Conservation (phyloP, 257 asterid species). For the Apocynum venetum region DNA sequence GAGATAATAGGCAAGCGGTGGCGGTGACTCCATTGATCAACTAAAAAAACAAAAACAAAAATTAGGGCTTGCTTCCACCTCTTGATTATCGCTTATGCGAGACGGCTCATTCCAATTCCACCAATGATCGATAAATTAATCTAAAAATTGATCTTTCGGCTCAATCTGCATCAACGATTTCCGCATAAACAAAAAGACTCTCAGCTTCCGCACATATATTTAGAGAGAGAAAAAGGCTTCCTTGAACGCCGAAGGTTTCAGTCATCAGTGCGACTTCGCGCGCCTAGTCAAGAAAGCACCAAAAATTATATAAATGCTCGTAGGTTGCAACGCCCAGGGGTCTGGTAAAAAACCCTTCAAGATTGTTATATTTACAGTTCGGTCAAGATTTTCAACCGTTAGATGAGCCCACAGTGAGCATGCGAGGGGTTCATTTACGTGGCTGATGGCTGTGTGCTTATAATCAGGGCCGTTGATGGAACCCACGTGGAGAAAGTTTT, state of each 20-base stretch:
- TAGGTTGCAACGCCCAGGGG: background rate
- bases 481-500: background rate
- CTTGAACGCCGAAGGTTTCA: background rate
- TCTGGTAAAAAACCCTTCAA: background rate
- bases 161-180: background rate
- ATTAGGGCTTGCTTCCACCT: constrained; percentile 8
- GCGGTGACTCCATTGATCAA: constrained; percentile 57
- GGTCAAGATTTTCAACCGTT: background rate
- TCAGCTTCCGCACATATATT: background rate
- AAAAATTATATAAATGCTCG: background rate
- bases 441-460: background rate
- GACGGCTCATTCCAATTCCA: constrained; percentile 1
- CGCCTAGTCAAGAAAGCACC: background rate
- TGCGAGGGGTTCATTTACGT: background rate
- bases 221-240: background rate
- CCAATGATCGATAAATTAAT: background rate
- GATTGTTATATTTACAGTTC: background rate
- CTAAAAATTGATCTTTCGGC: background rate
- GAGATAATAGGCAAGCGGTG: constrained; percentile 45
- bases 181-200: background rate
- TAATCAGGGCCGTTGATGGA: background rate
- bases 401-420: background rate
- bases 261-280: background rate
- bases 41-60: background rate
- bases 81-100: background rate